These are phyloP conservation scores for Terana coerulea DNA, from an alignment of 768 basidiomycete genomes.

Conservation along the genomic window DNA sequence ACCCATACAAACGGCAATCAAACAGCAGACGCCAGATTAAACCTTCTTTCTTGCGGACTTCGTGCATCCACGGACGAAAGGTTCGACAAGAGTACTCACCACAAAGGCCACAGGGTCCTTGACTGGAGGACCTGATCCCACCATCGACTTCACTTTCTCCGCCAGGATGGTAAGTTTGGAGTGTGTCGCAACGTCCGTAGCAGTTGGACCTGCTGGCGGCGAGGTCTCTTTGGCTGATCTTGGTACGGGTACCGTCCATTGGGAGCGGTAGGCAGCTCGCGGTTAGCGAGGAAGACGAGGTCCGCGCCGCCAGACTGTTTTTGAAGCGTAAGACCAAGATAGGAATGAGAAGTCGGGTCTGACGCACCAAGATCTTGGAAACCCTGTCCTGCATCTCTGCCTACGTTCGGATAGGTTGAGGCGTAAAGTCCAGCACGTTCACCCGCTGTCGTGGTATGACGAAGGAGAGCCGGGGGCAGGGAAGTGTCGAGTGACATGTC, in stretches of 20 bases:
- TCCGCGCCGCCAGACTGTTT: conserved; percentile 23
- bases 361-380: conserved; percentile 1
- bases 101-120: conserved; percentile 12
- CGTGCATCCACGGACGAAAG: no score
- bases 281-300: conserved; percentile 31
- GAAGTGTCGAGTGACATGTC: neutral
- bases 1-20: no score
- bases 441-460: neutral
- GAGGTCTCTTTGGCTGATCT: conserved; percentile 18
- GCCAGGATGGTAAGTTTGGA: conserved; percentile 31
- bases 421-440: neutral
- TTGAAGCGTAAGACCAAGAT: neutral
- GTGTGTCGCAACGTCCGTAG: conserved; percentile 28
- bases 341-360: neutral
- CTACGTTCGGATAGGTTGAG: neutral
- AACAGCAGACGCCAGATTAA: no score
- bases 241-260: conserved; percentile 46
- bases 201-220: conserved; percentile 9
- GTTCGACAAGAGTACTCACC: conserved; percentile 4
- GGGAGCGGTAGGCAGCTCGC: conserved; percentile 36
- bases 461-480: neutral
- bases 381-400: neutral
- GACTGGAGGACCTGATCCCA: conserved; percentile 15
- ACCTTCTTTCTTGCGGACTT: no score
- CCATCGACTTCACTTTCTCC: conserved; percentile 6